Evolutionary conservation across 2,329 filamentous ascomycete genomes (phyloP).

Genomic region (Rhinocladiella similis): DNA sequence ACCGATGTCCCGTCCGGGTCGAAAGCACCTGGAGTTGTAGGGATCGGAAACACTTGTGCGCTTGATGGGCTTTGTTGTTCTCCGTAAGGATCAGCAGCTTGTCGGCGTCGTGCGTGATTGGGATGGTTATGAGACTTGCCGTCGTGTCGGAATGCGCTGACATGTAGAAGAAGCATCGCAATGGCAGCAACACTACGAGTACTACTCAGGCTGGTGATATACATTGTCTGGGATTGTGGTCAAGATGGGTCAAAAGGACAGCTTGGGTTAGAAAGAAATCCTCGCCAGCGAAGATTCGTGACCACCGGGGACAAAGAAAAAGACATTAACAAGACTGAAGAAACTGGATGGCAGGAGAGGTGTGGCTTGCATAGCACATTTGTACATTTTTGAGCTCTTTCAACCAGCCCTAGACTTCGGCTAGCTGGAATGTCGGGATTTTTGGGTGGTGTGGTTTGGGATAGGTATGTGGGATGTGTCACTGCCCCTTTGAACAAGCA

Average conservation of each 20-base stretch:
- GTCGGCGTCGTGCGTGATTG: slow-evolving; percentile 11
- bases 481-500: slow-evolving; percentile 2
- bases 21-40: too few relatives aligned
- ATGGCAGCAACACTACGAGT: slow-evolving; percentile 6
- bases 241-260: not conserved
- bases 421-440: too few relatives aligned
- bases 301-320: not conserved
- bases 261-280: not conserved
- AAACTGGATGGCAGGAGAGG: not conserved
- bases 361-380: not conserved
- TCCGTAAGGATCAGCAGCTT: not conserved
- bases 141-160: slow-evolving; percentile 5
- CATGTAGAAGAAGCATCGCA: not conserved
- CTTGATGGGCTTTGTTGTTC: slow-evolving; percentile 1
- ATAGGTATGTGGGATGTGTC: too few relatives aligned
- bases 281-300: not conserved
- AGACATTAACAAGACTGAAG: not conserved
- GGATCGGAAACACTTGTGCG: too few relatives aligned
- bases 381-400: too few relatives aligned
- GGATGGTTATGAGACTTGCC: slow-evolving; percentile 18
- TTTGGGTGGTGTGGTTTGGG: too few relatives aligned
- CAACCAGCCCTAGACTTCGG: too few relatives aligned
- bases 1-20: too few relatives aligned
- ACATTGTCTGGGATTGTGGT: not conserved
- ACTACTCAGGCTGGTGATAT: not conserved